Percentiles rank a stretch among this genome's conserved stretches.
Evolutionary conservation across 2,329 filamentous ascomycete genomes (phyloP).

Genomic region (Macrophomina pseudophaseolina): DNA sequence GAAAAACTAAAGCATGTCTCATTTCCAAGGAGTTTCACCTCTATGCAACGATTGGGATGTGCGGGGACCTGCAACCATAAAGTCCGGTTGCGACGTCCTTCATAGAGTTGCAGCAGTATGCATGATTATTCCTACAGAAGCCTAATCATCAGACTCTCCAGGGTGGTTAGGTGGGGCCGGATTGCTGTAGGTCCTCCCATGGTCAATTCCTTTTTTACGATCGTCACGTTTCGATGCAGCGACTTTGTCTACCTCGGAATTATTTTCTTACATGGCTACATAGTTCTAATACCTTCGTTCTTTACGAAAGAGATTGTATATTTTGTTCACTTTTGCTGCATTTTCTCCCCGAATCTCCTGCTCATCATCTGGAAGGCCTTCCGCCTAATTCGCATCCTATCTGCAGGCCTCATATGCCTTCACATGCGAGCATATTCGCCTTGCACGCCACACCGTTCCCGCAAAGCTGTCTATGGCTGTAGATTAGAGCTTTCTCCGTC

Average conservation of each 20-base stretch:
- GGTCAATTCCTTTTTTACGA: too few relatives aligned
- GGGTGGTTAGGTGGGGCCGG: too few relatives aligned
- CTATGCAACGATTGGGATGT: not conserved
- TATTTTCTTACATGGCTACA: not conserved
- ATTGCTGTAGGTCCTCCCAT: too few relatives aligned
- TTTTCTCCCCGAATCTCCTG: too few relatives aligned
- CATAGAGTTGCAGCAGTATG: not conserved
- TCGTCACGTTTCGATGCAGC: not conserved
- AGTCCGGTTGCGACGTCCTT: not conserved
- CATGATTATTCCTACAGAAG: too few relatives aligned
- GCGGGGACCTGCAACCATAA: not conserved
- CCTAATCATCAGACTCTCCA: too few relatives aligned
- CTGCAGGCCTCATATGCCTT: too few relatives aligned
- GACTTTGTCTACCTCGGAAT: not conserved
- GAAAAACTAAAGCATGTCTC: slow-evolving; percentile 2
- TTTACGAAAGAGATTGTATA: not conserved
- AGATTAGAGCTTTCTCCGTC: too few relatives aligned
- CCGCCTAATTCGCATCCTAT: not conserved
- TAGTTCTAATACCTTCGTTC: slow-evolving; percentile 10
- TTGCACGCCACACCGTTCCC: too few relatives aligned
- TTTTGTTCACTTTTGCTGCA: not conserved
- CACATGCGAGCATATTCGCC: too few relatives aligned
- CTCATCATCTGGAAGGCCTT: not conserved
- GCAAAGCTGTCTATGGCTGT: too few relatives aligned
- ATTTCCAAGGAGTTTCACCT: not conserved